phyloP scores from a whole-genome alignment of 2,329 filamentous ascomycete species.

The Alternaria ventricosa region DNA sequence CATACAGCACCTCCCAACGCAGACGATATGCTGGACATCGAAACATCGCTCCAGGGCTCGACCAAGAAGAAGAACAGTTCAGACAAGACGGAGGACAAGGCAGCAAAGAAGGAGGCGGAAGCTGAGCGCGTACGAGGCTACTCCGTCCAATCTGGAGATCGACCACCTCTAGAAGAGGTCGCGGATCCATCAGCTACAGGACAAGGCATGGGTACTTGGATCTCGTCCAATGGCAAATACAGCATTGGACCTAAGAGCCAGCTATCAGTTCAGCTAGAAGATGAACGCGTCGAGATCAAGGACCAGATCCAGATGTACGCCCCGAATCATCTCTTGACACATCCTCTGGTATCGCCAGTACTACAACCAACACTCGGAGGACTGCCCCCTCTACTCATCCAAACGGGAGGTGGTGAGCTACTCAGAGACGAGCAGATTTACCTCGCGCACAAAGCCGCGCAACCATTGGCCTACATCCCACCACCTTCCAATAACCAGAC shows the following conservation, averaged over 20 bases:
- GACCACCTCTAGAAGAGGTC: slow-evolving; percentile 19
- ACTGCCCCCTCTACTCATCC: slow-evolving; percentile 83
- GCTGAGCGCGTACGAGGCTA: slow-evolving; percentile 45
- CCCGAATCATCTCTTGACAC: slow-evolving; percentile 81
- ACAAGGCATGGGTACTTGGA: slow-evolving; percentile 22
- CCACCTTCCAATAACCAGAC: slow-evolving; percentile 46
- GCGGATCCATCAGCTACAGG: slow-evolving; percentile 10
- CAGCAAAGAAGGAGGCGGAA: slow-evolving; percentile 44
- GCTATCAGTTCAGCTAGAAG: slow-evolving; percentile 72
- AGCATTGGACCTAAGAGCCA: slow-evolving; percentile 41
- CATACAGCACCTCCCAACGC: slow-evolving; percentile 73
- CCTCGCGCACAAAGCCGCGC: slow-evolving; percentile 89
- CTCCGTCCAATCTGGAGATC: slow-evolving; percentile 33
- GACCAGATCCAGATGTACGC: slow-evolving; percentile 92
- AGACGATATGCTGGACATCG: slow-evolving; percentile 69
- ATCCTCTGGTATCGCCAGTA: slow-evolving; percentile 88
- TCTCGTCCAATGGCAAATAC: slow-evolving; percentile 46
- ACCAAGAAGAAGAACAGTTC: slow-evolving; percentile 11
- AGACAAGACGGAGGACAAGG: slow-evolving; percentile 31
- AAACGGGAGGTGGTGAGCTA: slow-evolving; percentile 87
- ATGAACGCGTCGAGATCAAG: slow-evolving; percentile 71
- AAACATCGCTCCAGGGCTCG: slow-evolving; percentile 23
- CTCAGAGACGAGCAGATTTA: slow-evolving; percentile 95
- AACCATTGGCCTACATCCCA: slow-evolving; percentile 78
- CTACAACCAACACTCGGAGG: slow-evolving; percentile 89